phyloP scores from a whole-genome alignment of 208 protist species.

The Acanthamoeba divionensis region DNA sequence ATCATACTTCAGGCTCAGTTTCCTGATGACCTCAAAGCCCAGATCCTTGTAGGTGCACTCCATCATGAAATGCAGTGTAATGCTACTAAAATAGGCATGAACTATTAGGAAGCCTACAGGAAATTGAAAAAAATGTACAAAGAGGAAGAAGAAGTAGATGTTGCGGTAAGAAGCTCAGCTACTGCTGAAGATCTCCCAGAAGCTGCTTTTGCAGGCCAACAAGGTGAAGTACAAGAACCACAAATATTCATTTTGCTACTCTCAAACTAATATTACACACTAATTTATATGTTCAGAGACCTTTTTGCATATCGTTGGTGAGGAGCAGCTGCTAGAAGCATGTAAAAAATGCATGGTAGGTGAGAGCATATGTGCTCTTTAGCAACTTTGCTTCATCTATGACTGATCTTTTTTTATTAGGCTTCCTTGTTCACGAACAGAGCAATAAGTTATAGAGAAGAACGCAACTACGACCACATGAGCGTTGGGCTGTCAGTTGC shows the following conservation, averaged over 20 bases:
- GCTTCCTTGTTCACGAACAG: slow-evolving; percentile 68
- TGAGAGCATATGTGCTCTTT: not conserved
- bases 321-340: slow-evolving; percentile 47
- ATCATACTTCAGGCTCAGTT: slow-evolving; percentile 20
- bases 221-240: not conserved
- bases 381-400: not conserved
- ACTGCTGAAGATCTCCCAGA: slow-evolving; percentile 71
- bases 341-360: slow-evolving; percentile 56
- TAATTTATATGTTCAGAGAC: slow-evolving; percentile 39
- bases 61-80: too few species aligned
- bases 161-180: slow-evolving; percentile 68
- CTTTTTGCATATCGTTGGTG: slow-evolving; percentile 61
- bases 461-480: slow-evolving; percentile 63
- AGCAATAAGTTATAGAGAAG: slow-evolving; percentile 61
- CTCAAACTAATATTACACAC: not conserved
- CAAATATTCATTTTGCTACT: too few species aligned
- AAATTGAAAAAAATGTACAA: slow-evolving; percentile 19
- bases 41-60: too few species aligned
- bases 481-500: slow-evolving; percentile 51
- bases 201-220: slow-evolving; percentile 66
- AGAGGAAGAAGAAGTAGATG: not conserved
- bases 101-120: not conserved
- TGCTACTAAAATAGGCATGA: too few species aligned
- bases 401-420: not conserved
- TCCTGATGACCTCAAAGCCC: not conserved